Evolutionary conservation across 352 stramenopile species (phyloP).

Genomic region (Discostella stelligera): DNA sequence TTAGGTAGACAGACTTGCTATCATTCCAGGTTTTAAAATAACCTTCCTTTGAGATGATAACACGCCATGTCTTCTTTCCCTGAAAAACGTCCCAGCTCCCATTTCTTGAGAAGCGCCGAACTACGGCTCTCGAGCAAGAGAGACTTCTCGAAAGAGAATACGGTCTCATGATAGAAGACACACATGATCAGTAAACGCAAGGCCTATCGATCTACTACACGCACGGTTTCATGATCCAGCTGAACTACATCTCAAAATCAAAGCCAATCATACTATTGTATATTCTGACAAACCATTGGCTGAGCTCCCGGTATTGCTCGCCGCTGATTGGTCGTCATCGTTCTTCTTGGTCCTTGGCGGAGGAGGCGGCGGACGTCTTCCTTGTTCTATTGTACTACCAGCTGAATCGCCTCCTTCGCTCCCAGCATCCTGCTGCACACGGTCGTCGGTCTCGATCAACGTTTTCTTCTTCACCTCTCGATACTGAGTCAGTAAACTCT

Average conservation of each 20-base stretch:
- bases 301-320: constrained; percentile 6
- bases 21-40: too few relatives aligned
- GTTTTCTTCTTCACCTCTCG: constrained; percentile 46
- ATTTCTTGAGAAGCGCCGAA: too few relatives aligned
- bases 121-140: too few relatives aligned
- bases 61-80: too few relatives aligned
- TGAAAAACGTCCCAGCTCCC: too few relatives aligned
- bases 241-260: neutral
- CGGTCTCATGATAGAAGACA: too few relatives aligned
- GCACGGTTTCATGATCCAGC: neutral
- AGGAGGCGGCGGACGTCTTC: constrained; percentile 20
- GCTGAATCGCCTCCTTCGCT: neutral
- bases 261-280: constrained; percentile 37
- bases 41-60: too few relatives aligned
- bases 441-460: constrained; percentile 16
- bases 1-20: too few relatives aligned
- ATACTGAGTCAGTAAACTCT: constrained; percentile 47
- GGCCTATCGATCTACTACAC: too few relatives aligned
- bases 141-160: too few relatives aligned
- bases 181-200: too few relatives aligned
- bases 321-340: constrained; percentile 5
- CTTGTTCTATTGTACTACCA: neutral
- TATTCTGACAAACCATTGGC: constrained; percentile 40
- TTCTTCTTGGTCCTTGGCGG: constrained; percentile 18
- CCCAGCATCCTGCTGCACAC: neutral